Conservation (phyloP, 2,329 filamentous ascomycete species). For the Fusarium protoensiforme region DNA sequence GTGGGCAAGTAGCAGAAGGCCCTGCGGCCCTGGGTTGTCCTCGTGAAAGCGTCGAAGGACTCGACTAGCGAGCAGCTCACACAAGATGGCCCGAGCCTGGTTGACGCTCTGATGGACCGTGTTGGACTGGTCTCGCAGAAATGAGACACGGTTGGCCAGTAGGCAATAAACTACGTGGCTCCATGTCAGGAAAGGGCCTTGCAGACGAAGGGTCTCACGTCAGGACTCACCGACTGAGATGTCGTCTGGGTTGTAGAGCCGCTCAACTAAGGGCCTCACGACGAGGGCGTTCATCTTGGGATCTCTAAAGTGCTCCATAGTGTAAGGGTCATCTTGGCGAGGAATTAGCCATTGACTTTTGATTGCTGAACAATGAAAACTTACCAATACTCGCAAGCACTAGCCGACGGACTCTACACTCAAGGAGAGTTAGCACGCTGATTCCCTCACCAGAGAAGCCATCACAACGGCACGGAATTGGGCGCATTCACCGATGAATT, state of each 20-base stretch:
- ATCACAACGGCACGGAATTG: background rate
- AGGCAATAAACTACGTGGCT: constrained; percentile 72
- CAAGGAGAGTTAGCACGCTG: constrained; percentile 39
- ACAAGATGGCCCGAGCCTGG: constrained; percentile 73
- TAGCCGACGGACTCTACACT: constrained; percentile 43
- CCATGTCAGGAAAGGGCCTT: background rate
- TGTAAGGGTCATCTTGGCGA: constrained; percentile 54
- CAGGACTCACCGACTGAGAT: constrained; percentile 66
- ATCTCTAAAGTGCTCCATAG: constrained; percentile 71
- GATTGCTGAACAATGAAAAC: background rate
- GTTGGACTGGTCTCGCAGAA: constrained; percentile 73
- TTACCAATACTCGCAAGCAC: constrained; percentile 44
- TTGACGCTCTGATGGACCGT: constrained; percentile 77
- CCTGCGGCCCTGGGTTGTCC: constrained; percentile 70
- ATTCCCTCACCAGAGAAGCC: background rate
- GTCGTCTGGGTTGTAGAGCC: constrained; percentile 73
- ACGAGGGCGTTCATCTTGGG: constrained; percentile 75
- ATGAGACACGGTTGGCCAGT: constrained; percentile 76
- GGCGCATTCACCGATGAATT: constrained; percentile 42
- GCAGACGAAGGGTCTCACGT: background rate
- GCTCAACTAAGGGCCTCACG: constrained; percentile 75
- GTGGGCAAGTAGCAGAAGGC: constrained; percentile 73
- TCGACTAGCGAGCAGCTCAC: constrained; percentile 75
- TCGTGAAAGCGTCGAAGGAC: constrained; percentile 76
- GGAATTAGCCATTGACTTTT: constrained; percentile 6